Conservation (phyloP, 2,329 filamentous ascomycete species). For the Pseudogymnoascus sp. region DNA sequence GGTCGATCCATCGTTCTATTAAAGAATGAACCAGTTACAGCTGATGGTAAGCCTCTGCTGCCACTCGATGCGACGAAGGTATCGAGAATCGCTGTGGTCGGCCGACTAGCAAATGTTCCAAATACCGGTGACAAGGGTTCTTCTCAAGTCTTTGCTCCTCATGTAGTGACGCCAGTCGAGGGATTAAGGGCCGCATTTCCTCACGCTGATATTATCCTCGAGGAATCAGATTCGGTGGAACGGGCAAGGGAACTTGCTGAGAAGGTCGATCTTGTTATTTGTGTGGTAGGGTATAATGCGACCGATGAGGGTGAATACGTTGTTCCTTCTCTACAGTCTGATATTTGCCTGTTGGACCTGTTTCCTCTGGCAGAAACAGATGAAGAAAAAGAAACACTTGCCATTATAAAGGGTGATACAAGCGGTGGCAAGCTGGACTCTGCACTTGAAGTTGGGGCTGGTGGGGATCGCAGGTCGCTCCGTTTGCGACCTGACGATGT, state of each 20-base stretch:
- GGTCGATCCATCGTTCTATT: conserved; percentile 10
- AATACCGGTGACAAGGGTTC: conserved; percentile 15
- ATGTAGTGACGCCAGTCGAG: conserved; percentile 13
- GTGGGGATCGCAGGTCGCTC: conserved; percentile 12
- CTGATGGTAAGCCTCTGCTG: conserved; percentile 9
- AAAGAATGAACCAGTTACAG: conserved; percentile 2
- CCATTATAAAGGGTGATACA: neutral
- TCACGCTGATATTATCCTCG: conserved; percentile 7
- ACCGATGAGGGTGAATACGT: conserved; percentile 15
- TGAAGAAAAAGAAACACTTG: conserved; percentile 8
- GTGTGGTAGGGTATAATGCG: conserved; percentile 13
- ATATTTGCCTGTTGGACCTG: conserved; percentile 8
- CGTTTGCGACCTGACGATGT: conserved; percentile 11
- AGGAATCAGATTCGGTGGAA: conserved; percentile 9
- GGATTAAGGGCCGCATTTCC: conserved; percentile 13
- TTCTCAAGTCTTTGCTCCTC: conserved; percentile 13
- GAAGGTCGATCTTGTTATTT: conserved; percentile 12
- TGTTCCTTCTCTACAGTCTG: conserved; percentile 7
- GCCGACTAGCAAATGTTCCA: conserved; percentile 12
- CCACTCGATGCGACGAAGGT: conserved; percentile 8
- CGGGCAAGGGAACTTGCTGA: conserved; percentile 5
- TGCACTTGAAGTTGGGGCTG: neutral
- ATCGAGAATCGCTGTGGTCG: conserved; percentile 12
- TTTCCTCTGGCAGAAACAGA: conserved; percentile 12
- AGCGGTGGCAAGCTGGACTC: neutral